Evolutionary conservation across 805 yeast species (phyloP), one percentile per base, ranked within the genome.

Genomic region (Ogataea glucozyma): DNA sequence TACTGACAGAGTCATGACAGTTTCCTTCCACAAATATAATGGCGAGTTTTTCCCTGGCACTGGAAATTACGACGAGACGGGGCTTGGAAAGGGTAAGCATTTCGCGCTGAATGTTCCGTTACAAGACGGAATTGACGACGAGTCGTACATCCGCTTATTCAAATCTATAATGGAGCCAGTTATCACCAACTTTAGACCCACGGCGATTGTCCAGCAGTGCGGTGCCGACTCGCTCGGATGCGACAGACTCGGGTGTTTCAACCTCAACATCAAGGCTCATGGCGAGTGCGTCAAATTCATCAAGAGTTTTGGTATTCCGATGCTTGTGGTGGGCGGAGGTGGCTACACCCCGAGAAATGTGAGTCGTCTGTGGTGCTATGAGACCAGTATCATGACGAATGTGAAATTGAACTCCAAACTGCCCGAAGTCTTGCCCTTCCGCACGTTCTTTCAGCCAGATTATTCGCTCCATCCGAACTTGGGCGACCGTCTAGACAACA

Each of bases 31-130:
- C 72, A 91, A 89, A 66, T 91, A 83, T 64, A 79, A 78, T 55
- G 98, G 98, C 16, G 93, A 88, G 64, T 91, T 88, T 61, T 91
- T 91, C 75, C 99, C 99, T 3, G 97, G 97, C 11, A 91, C 99
- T 0, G 99, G 99, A 19, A 86, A 87, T 53, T 76, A 89, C 38
- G 87, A 90, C 56, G 99, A 91, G 58, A 73, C 71, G 17, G 99
- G 99, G 27, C 73, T 90, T 13, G 96, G 95, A 8, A 81, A 79
- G 55, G 99, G 99, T 21, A 85, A 85, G 51, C 77, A 91, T 65
- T 88, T 84, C 61, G 81, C 96, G 0, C 78, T 91, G 24, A 91
- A 91, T 64, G 93, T 91, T 40, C 99, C 99, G 2, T 69, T 91
- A 46, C 78, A 93, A 46, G 97, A 91, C 65, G 99, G 99, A 34